These are phyloP conservation scores for Orychophragmus violaceus DNA, from an alignment of 345 rosid genomes.

Conservation along the genomic window DNA sequence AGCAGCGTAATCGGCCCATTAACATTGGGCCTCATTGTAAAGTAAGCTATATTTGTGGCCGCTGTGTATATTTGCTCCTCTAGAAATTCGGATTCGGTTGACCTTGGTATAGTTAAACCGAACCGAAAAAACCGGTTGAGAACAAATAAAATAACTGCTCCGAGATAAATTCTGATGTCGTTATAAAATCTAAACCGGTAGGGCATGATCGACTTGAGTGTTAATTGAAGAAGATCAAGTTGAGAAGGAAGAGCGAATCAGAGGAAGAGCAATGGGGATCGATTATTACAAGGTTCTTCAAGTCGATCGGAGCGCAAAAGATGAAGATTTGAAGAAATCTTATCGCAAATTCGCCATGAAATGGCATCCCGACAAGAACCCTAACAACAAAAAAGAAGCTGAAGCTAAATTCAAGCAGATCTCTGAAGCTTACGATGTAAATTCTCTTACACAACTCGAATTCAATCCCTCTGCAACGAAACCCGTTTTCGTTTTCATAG, in stretches of 20 bases:
- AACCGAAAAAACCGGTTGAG: conserved; percentile 1
- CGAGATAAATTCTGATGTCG: neutral
- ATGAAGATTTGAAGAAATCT: conserved; percentile 85
- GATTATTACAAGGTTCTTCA: conserved; percentile 80
- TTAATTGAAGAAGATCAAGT: conserved; percentile 12
- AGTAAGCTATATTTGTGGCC: neutral
- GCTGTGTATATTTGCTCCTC: neutral
- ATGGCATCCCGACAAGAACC: conserved; percentile 95
- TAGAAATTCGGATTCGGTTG: neutral
- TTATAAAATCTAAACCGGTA: neutral
- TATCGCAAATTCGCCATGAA: conserved; percentile 87
- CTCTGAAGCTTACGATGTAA: conserved; percentile 93
- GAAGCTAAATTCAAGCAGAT: conserved; percentile 91
- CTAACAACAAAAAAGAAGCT: conserved; percentile 73
- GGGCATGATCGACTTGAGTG: conserved; percentile 4
- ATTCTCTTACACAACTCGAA: conserved; percentile 8
- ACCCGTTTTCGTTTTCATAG: neutral
- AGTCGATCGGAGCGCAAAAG: conserved; percentile 68
- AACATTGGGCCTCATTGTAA: too few relatives aligned
- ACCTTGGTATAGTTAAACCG: neutral
- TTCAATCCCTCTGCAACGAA: neutral
- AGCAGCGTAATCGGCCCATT: conserved; percentile 60
- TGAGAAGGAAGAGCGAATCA: conserved; percentile 6
- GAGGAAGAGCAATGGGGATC: conserved; percentile 47
- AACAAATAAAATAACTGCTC: neutral